Evolutionary conservation across 73 alveolate genomes (phyloP).

Genomic region (Blepharisma japonicum): DNA sequence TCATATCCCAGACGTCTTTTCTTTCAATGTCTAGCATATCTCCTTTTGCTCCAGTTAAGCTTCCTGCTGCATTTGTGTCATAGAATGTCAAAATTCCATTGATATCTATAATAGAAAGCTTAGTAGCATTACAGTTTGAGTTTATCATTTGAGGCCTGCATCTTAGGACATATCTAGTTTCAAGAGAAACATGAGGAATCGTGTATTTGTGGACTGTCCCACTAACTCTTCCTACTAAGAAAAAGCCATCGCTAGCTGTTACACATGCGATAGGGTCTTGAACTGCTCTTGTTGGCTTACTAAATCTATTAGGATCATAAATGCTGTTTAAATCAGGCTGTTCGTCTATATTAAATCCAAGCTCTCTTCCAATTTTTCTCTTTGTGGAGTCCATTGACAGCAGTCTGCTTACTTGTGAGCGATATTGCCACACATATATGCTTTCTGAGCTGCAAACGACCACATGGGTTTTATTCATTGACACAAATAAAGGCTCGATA

Average conservation of each 20-base stretch:
- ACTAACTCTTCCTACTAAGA: conserved; percentile 86
- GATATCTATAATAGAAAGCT: conserved; percentile 76
- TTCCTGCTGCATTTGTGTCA: conserved; percentile 50
- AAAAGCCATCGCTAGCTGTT: conserved; percentile 91
- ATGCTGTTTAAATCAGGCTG: conserved; percentile 76
- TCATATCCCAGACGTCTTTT: conserved; percentile 97
- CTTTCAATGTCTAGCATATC: conserved; percentile 67
- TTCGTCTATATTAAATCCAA: conserved; percentile 94
- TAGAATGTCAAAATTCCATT: conserved; percentile 71
- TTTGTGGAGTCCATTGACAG: conserved; percentile 48
- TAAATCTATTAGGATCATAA: conserved; percentile 78
- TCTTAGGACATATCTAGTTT: conserved; percentile 55
- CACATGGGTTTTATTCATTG: conserved; percentile 98
- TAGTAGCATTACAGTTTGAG: conserved; percentile 72
- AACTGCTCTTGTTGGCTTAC: conserved; percentile 58
- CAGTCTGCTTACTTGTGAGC: conserved; percentile 74
- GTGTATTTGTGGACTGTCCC: conserved; percentile 87
- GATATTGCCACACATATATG: conserved; percentile 80
- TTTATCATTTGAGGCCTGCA: conserved; percentile 60
- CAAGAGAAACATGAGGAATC: conserved; percentile 78
- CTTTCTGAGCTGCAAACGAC: conserved; percentile 59
- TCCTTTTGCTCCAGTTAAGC: conserved; percentile 40
- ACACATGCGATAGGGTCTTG: conserved; percentile 95
- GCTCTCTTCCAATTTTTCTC: conserved; percentile 93
- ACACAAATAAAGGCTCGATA: conserved; percentile 93